phyloP scores from a whole-genome alignment of 2,329 filamentous ascomycete species.

The Ophiostoma fasciatum region DNA sequence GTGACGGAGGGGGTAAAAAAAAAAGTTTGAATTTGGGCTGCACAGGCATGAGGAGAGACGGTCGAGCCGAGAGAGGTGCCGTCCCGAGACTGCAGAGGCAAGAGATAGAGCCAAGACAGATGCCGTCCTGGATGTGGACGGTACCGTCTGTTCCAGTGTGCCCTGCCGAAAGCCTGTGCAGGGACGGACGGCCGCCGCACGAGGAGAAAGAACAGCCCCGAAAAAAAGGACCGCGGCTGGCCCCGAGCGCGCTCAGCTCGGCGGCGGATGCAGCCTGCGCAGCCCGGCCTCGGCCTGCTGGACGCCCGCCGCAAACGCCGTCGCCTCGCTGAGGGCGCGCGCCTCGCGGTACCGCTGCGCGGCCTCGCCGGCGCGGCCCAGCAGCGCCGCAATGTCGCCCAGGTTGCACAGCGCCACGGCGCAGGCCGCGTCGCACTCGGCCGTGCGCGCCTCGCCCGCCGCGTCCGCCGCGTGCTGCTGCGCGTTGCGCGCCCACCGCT shows the following conservation, averaged over 20 bases:
- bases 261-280: constrained; percentile 4
- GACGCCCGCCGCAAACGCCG: constrained; percentile 37
- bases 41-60: too few species aligned
- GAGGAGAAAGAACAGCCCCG: too few species aligned
- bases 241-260: too few species aligned
- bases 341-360: constrained; percentile 55
- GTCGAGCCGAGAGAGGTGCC: too few species aligned
- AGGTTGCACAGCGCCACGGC: constrained; percentile 76
- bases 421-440: constrained; percentile 74
- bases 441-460: constrained; percentile 47
- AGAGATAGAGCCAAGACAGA: too few species aligned
- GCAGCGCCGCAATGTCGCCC: constrained; percentile 67
- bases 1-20: too few species aligned
- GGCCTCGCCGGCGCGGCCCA: constrained; percentile 50
- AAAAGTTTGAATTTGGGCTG: too few species aligned
- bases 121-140: too few species aligned
- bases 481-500: constrained; percentile 68
- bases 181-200: too few species aligned
- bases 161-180: too few species aligned
- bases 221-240: background rate
- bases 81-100: too few species aligned
- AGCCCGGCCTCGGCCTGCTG: constrained; percentile 38
- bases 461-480: constrained; percentile 52
- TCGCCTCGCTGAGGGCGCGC: constrained; percentile 39
- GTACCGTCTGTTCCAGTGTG: too few species aligned